These are phyloP conservation scores for Plasmodium coatneyi DNA, from an alignment of 169 alveolate genomes.

Conservation along the genomic window DNA sequence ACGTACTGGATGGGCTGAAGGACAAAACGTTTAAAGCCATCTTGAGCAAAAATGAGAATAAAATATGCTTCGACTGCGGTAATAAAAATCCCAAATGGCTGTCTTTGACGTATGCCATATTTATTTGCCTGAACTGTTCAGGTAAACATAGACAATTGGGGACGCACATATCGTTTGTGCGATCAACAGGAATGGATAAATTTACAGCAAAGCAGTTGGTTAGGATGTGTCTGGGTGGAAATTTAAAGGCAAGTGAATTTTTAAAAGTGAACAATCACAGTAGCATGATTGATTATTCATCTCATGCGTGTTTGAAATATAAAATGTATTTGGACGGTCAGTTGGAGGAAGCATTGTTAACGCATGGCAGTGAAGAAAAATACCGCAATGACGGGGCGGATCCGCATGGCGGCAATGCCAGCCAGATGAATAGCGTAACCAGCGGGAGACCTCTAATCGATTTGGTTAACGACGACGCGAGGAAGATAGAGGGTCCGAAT, in stretches of 20 bases:
- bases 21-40: constrained; percentile 84
- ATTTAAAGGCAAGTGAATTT: constrained; percentile 77
- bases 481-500: constrained; percentile 6
- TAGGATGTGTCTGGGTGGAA: constrained; percentile 85
- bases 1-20: constrained; percentile 84
- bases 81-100: constrained; percentile 98
- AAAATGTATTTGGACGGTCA: constrained; percentile 68
- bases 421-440: neutral
- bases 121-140: constrained; percentile 97
- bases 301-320: constrained; percentile 37
- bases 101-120: constrained; percentile 94
- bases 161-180: constrained; percentile 95
- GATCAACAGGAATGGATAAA: constrained; percentile 93
- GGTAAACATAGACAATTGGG: constrained; percentile 95
- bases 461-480: constrained; percentile 46
- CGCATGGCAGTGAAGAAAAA: constrained; percentile 16
- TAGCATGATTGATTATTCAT: constrained; percentile 54
- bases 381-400: neutral
- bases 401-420: neutral
- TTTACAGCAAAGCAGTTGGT: constrained; percentile 90
- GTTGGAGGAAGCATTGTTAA: constrained; percentile 61
- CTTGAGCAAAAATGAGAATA: constrained; percentile 83
- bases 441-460: constrained; percentile 7
- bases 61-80: constrained; percentile 95
- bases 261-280: constrained; percentile 46